A percentile compares a stretch with the other conserved stretches of the same genome.
phyloP scores from a whole-genome alignment of 1,139 yeast species.

The Pichia sp. region DNA sequence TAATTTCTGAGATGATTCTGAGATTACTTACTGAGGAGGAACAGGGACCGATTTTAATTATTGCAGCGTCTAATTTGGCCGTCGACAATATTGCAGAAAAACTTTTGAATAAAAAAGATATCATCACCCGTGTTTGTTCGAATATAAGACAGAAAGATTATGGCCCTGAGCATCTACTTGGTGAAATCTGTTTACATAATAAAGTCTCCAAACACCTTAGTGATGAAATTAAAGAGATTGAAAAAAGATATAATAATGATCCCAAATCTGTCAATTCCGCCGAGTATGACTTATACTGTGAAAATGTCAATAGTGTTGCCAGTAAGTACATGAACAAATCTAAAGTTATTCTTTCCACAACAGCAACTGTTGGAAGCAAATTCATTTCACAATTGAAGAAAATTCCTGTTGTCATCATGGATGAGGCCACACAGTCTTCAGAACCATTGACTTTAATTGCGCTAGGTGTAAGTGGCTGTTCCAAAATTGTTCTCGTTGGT shows the following conservation, averaged over 20 bases:
- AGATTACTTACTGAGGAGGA: slow-evolving; percentile 37
- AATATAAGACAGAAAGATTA: slow-evolving; percentile 55
- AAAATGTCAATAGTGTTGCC: slow-evolving; percentile 34
- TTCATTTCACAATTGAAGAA: slow-evolving; percentile 46
- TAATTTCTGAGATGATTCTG: slow-evolving; percentile 66
- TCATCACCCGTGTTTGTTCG: slow-evolving; percentile 54
- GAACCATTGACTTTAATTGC: slow-evolving; percentile 66
- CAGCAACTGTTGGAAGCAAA: slow-evolving; percentile 62
- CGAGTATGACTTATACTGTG: slow-evolving; percentile 32
- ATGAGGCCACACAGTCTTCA: slow-evolving; percentile 62
- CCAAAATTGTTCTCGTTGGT: slow-evolving; percentile 62
- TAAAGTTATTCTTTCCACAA: slow-evolving; percentile 60
- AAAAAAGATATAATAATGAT: slow-evolving; percentile 28
- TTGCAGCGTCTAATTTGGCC: slow-evolving; percentile 69
- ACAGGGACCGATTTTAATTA: slow-evolving; percentile 49
- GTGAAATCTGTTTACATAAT: slow-evolving; percentile 55
- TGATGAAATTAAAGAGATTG: slow-evolving; percentile 32
- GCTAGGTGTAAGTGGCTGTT: slow-evolving; percentile 56
- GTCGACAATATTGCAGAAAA: slow-evolving; percentile 72
- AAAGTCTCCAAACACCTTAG: slow-evolving; percentile 45
- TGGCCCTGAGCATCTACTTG: slow-evolving; percentile 43
- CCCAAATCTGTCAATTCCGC: slow-evolving; percentile 24
- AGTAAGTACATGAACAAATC: slow-evolving; percentile 51
- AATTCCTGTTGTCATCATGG: slow-evolving; percentile 61
- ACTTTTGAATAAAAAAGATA: slow-evolving; percentile 39